Evolutionary conservation across 768 basidiomycete genomes (phyloP).

Genomic region (Collybiopsis confluens): DNA sequence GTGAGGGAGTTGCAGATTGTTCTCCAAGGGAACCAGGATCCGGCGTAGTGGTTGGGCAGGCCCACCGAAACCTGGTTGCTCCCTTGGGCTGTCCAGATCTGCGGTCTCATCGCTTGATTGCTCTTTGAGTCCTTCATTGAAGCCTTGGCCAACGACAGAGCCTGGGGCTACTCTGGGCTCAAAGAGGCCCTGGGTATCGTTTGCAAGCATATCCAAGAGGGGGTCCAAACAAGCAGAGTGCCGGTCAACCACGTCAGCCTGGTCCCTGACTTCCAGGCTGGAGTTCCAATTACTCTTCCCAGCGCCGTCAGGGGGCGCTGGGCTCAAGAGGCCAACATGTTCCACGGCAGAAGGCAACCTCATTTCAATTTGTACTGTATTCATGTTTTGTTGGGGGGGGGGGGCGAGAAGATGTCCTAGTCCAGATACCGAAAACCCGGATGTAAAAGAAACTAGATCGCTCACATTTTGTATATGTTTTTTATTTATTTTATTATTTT

Average conservation of each 20-base stretch:
- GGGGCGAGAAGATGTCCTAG: background rate
- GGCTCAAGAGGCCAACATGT: background rate
- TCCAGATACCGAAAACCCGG: background rate
- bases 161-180: background rate
- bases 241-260: background rate
- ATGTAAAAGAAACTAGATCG: background rate
- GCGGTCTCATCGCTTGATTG: background rate
- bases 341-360: background rate
- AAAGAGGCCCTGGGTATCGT: background rate
- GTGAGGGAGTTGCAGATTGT: too few relatives aligned
- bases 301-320: background rate
- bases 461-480: too few relatives aligned
- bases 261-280: background rate
- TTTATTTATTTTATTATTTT: too few relatives aligned
- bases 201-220: background rate
- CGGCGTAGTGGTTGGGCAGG: background rate
- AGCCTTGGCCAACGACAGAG: background rate
- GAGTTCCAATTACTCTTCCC: background rate
- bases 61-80: background rate
- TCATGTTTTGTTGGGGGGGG: background rate
- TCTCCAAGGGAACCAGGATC: background rate
- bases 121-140: background rate
- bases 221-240: background rate
- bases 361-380: background rate
- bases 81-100: background rate